Base-by-base conservation (phyloP, 805 yeast genomes). In the Ogataea nakhonphanomensis region DNA sequence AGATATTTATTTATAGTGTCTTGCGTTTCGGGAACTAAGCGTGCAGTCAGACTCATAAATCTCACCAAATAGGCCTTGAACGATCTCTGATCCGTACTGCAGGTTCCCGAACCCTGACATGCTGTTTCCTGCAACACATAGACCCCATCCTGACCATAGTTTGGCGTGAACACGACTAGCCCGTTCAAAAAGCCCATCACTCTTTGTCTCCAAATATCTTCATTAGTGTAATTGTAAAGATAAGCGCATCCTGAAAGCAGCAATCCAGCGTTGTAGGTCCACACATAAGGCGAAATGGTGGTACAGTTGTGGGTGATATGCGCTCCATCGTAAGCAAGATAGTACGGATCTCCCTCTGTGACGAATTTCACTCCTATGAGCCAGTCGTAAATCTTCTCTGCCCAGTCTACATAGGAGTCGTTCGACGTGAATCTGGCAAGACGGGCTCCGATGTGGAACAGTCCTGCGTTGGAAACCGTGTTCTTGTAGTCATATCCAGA, bases 401-500 rank as follows among this genome's bases (percentile, higher is more conserved):
- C 83, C 79, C 87, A 82, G 7, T 79, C 85, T 11, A 74, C 74
- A 53, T 87, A 90, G 0, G 88, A 68, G 24, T 71, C 73, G 64
- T 90, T 88, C 26, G 75, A 75, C 1, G 95, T 84, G 62, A 79
- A 90, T 51, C 96, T 71, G 2, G 93, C 93, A 50, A 90, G 71
- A 48, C 97, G 73, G 1, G 96, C 93, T 12, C 85, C 95, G 29
- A 90, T 59, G 52, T 87, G 88, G 75, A 90, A 89, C 40, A 90
- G 68, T 35, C 90, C 85, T 21, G 95, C 97, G 62, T 87, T 90
- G n/a, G 95, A 74, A 43, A 90, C 87, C 26, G 96, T 69, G 62
- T 91, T 91, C 63, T 91, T 91, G 65, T 91, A 91, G 61, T 86
- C 84, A 61, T 89, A 91, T 46, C 98, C 99, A 6, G 87, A 73